Evolutionary conservation across 2,329 filamentous ascomycete species (phyloP), one percentile per base, ranked within the genome.

Genomic region (Penicillium sp.): DNA sequence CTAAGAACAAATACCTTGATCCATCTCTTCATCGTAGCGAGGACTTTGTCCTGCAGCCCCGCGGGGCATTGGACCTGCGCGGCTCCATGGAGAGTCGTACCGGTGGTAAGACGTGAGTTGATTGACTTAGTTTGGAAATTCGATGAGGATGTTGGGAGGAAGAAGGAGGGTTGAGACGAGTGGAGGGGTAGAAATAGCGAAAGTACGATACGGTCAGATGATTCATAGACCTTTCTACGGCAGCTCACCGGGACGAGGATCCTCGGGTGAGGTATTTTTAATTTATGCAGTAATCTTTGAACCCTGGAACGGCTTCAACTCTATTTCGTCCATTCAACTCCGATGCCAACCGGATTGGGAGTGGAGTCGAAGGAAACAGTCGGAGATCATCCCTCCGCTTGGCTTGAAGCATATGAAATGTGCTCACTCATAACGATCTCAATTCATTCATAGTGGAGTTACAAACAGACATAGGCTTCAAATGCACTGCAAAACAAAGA

Each of bases 1-100:
- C 63, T 54, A 52, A 56, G 61, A 64, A 69, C 66, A 65, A 49
- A 70, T 73, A 73, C 70, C 70, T 72, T 72, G 70, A 73, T 57
- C 69, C 59, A 56, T 58, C 54, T 60, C 61, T 64, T 57, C 63
- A 64, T 68, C 49, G 27, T 56, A 60, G 55, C 57, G 54, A 57
- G 49, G 52, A 54, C 49, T 18, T n/a, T n/a, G 53, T 55, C 55
- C 42, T 36, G 39, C 31, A 39, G 39, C 25, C 35, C 33, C 39
- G 30, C 35, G 13, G 45, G 45, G 44, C 35, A 41, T 36, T 28
- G 49, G 57, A 61, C 57, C 45, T 64, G 61, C 57, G 60, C 58
- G 49, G 55, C 63, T 60, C 55, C 62, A 64, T 66, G 57, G 57
- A 58, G 62, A 60, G 58, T 55, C 64, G 57, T 68, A 68, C 65